These are phyloP conservation scores for Cicer chorassanicum DNA, from an alignment of 306 rosid species.

Conservation along the genomic window DNA sequence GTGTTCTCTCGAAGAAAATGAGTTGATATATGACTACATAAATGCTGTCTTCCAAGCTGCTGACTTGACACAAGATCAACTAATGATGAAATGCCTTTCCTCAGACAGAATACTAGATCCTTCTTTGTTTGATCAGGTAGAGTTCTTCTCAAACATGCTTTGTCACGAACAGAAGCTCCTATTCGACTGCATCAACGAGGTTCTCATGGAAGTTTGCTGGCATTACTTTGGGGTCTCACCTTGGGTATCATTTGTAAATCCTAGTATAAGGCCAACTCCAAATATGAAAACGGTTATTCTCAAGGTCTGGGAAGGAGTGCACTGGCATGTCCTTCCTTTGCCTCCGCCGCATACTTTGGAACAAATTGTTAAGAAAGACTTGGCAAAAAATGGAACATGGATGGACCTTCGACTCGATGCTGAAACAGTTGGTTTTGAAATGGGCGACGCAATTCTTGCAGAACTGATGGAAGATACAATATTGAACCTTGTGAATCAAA, in stretches of 20 bases:
- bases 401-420: constrained; percentile 69
- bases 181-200: constrained; percentile 74
- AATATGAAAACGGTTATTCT: constrained; percentile 52
- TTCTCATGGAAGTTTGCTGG: constrained; percentile 70
- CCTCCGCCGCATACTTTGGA: constrained; percentile 79
- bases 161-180: constrained; percentile 69
- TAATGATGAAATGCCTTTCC: constrained; percentile 65
- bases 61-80: constrained; percentile 62
- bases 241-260: constrained; percentile 61
- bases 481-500: constrained; percentile 51
- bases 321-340: constrained; percentile 76
- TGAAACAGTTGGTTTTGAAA: constrained; percentile 66
- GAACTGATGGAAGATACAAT: constrained; percentile 78
- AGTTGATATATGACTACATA: constrained; percentile 63
- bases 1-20: constrained; percentile 58
- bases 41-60: constrained; percentile 65
- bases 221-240: constrained; percentile 63
- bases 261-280: constrained; percentile 56
- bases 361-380: constrained; percentile 84
- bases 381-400: constrained; percentile 75
- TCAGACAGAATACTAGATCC: constrained; percentile 75
- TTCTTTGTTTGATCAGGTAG: constrained; percentile 61
- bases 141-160: constrained; percentile 61
- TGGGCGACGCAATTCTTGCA: constrained; percentile 71
- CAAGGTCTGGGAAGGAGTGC: constrained; percentile 72